Evolutionary conservation across 2,329 filamentous ascomycete genomes (phyloP).

Genomic region (Monilinia aucupariae): DNA sequence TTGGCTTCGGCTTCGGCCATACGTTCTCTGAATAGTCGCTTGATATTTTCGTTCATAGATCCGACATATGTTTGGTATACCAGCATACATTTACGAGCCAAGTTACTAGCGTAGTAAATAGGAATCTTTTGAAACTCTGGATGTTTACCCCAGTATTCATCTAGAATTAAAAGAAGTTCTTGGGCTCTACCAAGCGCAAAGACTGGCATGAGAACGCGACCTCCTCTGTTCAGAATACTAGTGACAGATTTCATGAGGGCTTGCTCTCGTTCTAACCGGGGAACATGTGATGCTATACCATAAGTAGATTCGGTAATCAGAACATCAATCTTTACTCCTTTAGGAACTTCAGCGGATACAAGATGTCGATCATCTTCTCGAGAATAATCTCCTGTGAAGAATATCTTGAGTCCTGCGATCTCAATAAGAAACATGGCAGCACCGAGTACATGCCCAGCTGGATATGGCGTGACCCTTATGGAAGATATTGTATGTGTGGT

Average conservation of each 20-base stretch:
- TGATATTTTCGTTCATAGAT: constrained; percentile 99
- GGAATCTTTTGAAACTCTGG: constrained; percentile 82
- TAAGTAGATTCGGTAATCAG: constrained; percentile 98
- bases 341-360: constrained; percentile 86
- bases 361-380: constrained; percentile 92
- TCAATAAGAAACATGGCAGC: constrained; percentile 98
- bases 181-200: constrained; percentile 93
- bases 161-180: constrained; percentile 86
- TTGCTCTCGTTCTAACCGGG: constrained; percentile 83
- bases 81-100: constrained; percentile 95
- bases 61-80: constrained; percentile 98
- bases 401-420: constrained; percentile 91
- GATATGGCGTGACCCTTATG: constrained; percentile 93
- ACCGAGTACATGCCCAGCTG: constrained; percentile 94
- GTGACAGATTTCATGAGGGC: constrained; percentile 95
- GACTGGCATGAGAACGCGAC: constrained; percentile 88
- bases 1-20: constrained; percentile 85
- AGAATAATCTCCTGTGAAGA: constrained; percentile 97
- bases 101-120: constrained; percentile 95
- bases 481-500: constrained; percentile 96
- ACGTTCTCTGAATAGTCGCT: constrained; percentile 83
- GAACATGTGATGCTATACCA: constrained; percentile 89
- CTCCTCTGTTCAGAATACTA: constrained; percentile 81
- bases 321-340: constrained; percentile 86
- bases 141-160: constrained; percentile 95